phyloP scores from a whole-genome alignment of 495 filamentous ascomycete species.

The Margaritispora aquatica region DNA sequence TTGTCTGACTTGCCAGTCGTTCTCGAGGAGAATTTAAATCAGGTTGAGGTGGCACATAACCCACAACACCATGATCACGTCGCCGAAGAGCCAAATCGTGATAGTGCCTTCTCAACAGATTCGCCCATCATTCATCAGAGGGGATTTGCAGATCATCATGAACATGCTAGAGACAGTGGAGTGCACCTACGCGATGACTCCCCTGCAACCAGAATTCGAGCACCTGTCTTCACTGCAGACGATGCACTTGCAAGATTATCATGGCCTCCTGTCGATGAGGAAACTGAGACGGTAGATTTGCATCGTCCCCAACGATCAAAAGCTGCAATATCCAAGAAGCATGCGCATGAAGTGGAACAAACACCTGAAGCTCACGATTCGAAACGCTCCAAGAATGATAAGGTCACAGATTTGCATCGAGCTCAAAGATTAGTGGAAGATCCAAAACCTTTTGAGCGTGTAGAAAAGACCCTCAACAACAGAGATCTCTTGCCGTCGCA shows the following conservation, averaged over 20 bases:
- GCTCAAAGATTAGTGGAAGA: slow-evolving; percentile 3
- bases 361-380: slow-evolving; percentile 3
- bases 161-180: slow-evolving; percentile 43
- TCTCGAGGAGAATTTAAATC: slow-evolving; percentile 15
- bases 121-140: slow-evolving; percentile 33
- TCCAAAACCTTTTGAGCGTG: background rate
- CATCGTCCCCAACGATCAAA: slow-evolving; percentile 17
- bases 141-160: slow-evolving; percentile 23
- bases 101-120: slow-evolving; percentile 39
- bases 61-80: slow-evolving; percentile 8
- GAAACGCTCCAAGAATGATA: background rate
- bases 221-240: slow-evolving; percentile 37
- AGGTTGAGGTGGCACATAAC: slow-evolving; percentile 2
- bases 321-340: background rate
- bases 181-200: slow-evolving; percentile 38
- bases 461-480: background rate
- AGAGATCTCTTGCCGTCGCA: slow-evolving; percentile 16
- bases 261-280: slow-evolving; percentile 48
- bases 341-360: slow-evolving; percentile 4
- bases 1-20: slow-evolving; percentile 21
- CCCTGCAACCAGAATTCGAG: slow-evolving; percentile 6
- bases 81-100: slow-evolving; percentile 33
- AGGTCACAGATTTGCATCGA: background rate
- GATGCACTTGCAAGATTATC: slow-evolving; percentile 41
- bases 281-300: slow-evolving; percentile 26